These are phyloP conservation scores for Eucalyptus pumila DNA, from an alignment of 345 rosid species.

Conservation along the genomic window DNA sequence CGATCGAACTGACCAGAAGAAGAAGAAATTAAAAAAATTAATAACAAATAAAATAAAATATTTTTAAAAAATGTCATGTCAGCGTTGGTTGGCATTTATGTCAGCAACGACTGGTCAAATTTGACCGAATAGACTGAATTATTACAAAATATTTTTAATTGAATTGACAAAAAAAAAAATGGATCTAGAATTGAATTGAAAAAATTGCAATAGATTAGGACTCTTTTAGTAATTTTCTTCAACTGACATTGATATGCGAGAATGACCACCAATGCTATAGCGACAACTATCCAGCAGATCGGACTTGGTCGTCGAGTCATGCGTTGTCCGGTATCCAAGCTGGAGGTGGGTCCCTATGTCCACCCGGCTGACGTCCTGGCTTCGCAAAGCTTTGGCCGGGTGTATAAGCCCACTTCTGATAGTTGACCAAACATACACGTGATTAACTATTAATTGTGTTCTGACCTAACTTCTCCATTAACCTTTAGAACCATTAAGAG, in stretches of 20 bases:
- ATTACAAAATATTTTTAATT: fast-evolving
- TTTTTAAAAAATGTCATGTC: too few relatives aligned
- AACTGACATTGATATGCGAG: too few relatives aligned
- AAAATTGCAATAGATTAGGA: too few relatives aligned
- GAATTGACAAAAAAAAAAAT: too few relatives aligned
- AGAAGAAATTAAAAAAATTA: fast-evolving
- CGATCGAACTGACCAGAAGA: fast-evolving
- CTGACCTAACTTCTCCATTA: not conserved
- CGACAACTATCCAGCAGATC: not conserved
- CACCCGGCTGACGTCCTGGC: not conserved
- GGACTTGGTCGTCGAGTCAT: not conserved
- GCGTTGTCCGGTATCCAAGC: not conserved
- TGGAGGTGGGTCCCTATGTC: not conserved
- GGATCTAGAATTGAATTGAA: too few relatives aligned
- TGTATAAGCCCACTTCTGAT: not conserved
- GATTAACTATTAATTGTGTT: not conserved
- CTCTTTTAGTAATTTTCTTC: too few relatives aligned
- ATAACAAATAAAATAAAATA: too few relatives aligned
- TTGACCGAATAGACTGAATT: fast-evolving
- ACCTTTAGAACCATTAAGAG: not conserved
- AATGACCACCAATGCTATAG: not conserved
- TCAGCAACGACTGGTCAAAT: fast-evolving
- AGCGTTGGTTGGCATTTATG: fast-evolving
- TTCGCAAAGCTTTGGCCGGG: not conserved
- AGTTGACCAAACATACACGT: not conserved